Conservation (phyloP, 108 stramenopile genomes). For the Cyclotella distinguenda region DNA sequence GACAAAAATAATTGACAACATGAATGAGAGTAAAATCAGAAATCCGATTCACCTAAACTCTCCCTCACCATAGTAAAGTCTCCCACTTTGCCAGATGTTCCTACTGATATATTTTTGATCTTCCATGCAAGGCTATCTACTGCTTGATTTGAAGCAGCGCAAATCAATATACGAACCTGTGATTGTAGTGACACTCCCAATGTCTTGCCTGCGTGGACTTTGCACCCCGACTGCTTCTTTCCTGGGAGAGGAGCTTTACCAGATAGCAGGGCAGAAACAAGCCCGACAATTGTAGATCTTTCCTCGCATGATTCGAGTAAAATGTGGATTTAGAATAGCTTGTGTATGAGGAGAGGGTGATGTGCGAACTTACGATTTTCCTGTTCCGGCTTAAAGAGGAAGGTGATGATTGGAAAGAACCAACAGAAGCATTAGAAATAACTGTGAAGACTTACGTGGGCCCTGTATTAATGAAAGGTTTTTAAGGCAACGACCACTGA, state of each 20-base stretch:
- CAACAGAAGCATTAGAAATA: neutral
- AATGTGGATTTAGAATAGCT: neutral
- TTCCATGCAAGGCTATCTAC: slow-evolving; percentile 71
- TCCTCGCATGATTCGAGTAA: neutral
- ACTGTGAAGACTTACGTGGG: slow-evolving; percentile 3
- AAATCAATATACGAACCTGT: slow-evolving; percentile 54
- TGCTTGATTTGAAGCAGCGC: slow-evolving; percentile 77
- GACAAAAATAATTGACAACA: neutral
- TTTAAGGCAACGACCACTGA: slow-evolving; percentile 7
- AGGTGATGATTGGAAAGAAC: neutral
- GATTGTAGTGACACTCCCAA: slow-evolving; percentile 21
- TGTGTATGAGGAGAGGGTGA: neutral
- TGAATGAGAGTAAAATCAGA: neutral
- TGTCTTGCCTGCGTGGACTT: slow-evolving; percentile 45
- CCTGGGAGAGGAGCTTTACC: slow-evolving; percentile 45
- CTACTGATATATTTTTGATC: slow-evolving; percentile 51
- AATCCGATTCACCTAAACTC: neutral
- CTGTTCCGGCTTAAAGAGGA: slow-evolving; percentile 8
- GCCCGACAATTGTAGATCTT: slow-evolving; percentile 54
- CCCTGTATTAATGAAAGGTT: slow-evolving; percentile 22
- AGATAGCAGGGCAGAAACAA: slow-evolving; percentile 65
- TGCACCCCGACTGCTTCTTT: slow-evolving; percentile 20
- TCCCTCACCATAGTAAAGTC: slow-evolving; percentile 30
- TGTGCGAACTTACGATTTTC: slow-evolving; percentile 7
- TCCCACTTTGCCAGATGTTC: slow-evolving; percentile 49